Evolutionary conservation across 2,329 filamentous ascomycete genomes (phyloP).

Genomic region (Beauveria varroae): DNA sequence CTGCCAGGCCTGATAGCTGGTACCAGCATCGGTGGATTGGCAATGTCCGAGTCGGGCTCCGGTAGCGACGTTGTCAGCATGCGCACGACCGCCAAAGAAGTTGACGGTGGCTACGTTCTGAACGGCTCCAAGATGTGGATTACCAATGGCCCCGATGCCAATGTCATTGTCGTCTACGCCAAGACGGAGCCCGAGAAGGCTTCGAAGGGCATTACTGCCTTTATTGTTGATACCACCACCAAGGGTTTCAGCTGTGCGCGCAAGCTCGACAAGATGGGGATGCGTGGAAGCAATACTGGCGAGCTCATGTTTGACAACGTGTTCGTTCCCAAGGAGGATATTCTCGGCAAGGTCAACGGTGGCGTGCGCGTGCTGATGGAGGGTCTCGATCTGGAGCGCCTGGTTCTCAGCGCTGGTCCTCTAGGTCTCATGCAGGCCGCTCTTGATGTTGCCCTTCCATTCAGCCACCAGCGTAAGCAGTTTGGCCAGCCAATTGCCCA

Average conservation of each 20-base stretch:
- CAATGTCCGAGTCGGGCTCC: slow-evolving; percentile 89
- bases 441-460: slow-evolving; percentile 80
- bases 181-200: slow-evolving; percentile 77
- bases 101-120: slow-evolving; percentile 77
- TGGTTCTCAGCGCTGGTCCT: slow-evolving; percentile 86
- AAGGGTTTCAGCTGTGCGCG: slow-evolving; percentile 78
- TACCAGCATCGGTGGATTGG: slow-evolving; percentile 74
- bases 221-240: slow-evolving; percentile 67
- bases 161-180: slow-evolving; percentile 90
- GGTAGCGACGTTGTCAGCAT: slow-evolving; percentile 94
- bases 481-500: slow-evolving; percentile 81
- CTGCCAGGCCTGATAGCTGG: slow-evolving; percentile 77
- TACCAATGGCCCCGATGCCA: slow-evolving; percentile 93
- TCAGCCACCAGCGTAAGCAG: slow-evolving; percentile 81
- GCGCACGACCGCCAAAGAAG: slow-evolving; percentile 74
- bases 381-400: slow-evolving; percentile 84
- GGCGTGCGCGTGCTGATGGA: slow-evolving; percentile 94
- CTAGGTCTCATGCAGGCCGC: slow-evolving; percentile 91
- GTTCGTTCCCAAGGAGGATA: slow-evolving; percentile 75
- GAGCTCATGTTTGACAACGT: slow-evolving; percentile 87
- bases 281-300: slow-evolving; percentile 94
- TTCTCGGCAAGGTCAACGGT: slow-evolving; percentile 71
- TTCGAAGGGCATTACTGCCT: slow-evolving; percentile 90
- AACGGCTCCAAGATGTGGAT: slow-evolving; percentile 99
- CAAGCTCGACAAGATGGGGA: slow-evolving; percentile 96